These are phyloP conservation scores for Moelleriella libera DNA, from an alignment of 2,329 filamentous ascomycete genomes.

Conservation along the genomic window DNA sequence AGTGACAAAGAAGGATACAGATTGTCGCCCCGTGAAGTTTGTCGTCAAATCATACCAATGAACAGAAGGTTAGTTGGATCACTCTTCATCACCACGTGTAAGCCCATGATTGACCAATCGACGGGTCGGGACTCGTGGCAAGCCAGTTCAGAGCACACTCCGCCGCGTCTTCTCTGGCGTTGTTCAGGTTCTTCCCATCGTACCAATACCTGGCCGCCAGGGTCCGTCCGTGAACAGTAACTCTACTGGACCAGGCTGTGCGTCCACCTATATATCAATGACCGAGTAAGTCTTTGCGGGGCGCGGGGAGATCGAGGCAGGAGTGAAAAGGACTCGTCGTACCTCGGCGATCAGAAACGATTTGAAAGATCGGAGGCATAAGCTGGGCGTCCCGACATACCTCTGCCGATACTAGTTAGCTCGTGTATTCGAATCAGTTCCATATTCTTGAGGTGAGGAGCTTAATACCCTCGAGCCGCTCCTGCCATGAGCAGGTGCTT, in stretches of 20 bases:
- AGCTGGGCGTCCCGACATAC: constrained; percentile 41
- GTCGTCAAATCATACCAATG: too few relatives aligned
- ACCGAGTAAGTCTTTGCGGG: not conserved
- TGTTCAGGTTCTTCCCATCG: constrained; percentile 75
- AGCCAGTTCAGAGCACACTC: constrained; percentile 59
- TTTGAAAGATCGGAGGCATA: constrained; percentile 46
- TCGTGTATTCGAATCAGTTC: not conserved
- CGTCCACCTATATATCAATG: constrained; percentile 49
- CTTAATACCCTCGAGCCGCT: constrained; percentile 36
- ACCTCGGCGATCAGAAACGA: constrained; percentile 66
- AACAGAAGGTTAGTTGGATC: not conserved
- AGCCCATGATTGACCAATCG: constrained; percentile 11
- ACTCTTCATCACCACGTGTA: constrained; percentile 6
- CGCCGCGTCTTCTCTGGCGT: constrained; percentile 82
- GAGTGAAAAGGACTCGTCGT: constrained; percentile 11
- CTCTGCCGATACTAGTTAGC: constrained; percentile 23
- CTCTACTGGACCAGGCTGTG: constrained; percentile 78
- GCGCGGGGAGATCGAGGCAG: not conserved
- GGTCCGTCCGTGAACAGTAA: constrained; percentile 52
- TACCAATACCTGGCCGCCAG: constrained; percentile 79
- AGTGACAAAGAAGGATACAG: too few relatives aligned
- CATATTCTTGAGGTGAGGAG: not conserved
- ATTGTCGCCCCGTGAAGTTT: too few relatives aligned
- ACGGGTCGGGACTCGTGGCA: constrained; percentile 17
- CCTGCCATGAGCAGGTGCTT: constrained; percentile 31